These are phyloP conservation scores for Solanum verrucosum DNA, from an alignment of 257 asterid genomes.

Conservation along the genomic window DNA sequence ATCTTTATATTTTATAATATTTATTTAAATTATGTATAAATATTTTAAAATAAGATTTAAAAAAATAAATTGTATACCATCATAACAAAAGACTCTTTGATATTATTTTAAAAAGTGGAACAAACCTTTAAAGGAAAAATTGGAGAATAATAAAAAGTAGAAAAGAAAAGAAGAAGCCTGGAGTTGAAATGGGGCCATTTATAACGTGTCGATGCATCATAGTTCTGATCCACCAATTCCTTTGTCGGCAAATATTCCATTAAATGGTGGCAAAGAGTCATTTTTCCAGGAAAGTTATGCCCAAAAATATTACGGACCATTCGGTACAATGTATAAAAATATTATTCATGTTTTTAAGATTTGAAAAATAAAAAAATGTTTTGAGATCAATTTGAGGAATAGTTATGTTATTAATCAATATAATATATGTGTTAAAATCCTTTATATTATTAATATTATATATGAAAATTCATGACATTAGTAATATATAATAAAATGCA, in stretches of 20 bases:
- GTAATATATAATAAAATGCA: too few species aligned
- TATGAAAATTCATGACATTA: too few species aligned
- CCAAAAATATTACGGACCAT: neutral
- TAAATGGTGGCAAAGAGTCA: neutral
- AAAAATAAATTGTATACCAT: neutral
- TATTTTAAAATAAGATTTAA: neutral
- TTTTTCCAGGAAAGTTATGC: neutral
- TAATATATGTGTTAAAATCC: too few species aligned
- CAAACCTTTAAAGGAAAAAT: neutral
- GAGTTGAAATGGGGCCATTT: neutral
- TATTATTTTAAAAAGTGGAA: neutral
- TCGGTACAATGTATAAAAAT: neutral
- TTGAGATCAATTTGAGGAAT: too few species aligned
- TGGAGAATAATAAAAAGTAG: neutral
- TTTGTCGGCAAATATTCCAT: neutral
- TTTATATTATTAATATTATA: too few species aligned
- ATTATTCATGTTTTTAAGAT: too few species aligned
- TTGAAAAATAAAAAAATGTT: too few species aligned
- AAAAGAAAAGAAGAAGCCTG: neutral
- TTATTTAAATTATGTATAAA: neutral
- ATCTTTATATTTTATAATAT: neutral
- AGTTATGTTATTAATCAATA: too few species aligned
- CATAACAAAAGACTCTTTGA: neutral
- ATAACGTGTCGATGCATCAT: neutral
- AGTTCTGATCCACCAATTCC: neutral